These are phyloP conservation scores for Maudiozyma turicensis DNA, from an alignment of 805 yeast genomes.

Conservation along the genomic window DNA sequence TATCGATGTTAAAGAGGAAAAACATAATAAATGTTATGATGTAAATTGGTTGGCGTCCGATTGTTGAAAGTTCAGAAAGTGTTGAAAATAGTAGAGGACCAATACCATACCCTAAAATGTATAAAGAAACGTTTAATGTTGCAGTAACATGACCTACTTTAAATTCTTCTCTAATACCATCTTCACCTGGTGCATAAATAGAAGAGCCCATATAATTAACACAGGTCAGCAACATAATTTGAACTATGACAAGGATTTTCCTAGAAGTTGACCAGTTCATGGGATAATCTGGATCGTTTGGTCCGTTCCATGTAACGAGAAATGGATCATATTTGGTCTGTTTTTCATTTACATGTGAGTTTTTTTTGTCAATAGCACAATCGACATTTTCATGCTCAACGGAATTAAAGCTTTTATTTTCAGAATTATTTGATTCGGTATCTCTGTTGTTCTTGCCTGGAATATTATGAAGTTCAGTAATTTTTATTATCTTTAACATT, in stretches of 20 bases:
- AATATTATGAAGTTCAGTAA: constrained; percentile 3
- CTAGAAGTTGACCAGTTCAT: constrained; percentile 39
- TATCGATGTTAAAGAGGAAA: constrained; percentile 43
- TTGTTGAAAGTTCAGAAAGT: constrained; percentile 40
- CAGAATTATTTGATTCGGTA: not conserved
- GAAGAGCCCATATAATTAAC: constrained; percentile 51
- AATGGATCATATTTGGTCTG: constrained; percentile 14
- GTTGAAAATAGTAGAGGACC: constrained; percentile 53
- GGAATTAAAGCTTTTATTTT: not conserved
- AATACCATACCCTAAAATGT: constrained; percentile 51
- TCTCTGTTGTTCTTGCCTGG: not conserved
- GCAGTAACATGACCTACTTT: constrained; percentile 35
- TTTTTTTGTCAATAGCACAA: not conserved
- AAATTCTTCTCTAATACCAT: constrained; percentile 35
- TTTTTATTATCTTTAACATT: constrained; percentile 3
- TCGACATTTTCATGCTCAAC: not conserved
- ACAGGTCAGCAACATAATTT: constrained; percentile 36
- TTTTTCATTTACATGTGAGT: not conserved
- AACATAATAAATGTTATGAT: constrained; percentile 37
- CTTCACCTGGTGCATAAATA: constrained; percentile 41
- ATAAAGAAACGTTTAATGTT: constrained; percentile 41
- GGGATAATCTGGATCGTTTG: constrained; percentile 48
- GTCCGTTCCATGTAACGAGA: constrained; percentile 14
- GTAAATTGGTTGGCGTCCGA: constrained; percentile 45
- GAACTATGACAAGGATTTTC: constrained; percentile 32